phyloP scores from a whole-genome alignment of 2,329 filamentous ascomycete genomes.

The Colletotrichum sp. region DNA sequence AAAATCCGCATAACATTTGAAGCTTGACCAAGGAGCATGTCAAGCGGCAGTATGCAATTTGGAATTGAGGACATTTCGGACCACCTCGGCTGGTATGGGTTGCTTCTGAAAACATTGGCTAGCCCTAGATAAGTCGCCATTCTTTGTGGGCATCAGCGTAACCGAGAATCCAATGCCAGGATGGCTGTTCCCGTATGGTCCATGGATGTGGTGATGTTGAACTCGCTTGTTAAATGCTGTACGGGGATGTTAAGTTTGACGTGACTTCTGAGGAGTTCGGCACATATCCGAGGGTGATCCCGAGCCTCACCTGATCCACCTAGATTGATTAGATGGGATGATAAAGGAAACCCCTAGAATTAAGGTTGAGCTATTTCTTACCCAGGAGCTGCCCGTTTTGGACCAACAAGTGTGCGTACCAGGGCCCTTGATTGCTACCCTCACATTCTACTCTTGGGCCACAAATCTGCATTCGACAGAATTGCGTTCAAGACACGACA shows the following conservation, averaged over 20 bases:
- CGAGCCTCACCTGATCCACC: not conserved
- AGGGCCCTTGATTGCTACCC: not conserved
- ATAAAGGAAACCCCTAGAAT: not conserved
- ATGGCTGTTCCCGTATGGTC: not conserved
- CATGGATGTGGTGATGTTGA: not conserved
- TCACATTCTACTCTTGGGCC: not conserved
- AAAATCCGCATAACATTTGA: not conserved
- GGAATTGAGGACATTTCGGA: not conserved
- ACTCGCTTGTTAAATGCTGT: not conserved
- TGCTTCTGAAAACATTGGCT: not conserved
- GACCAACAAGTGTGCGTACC: not conserved
- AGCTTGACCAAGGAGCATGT: not conserved
- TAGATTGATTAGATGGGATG: not conserved
- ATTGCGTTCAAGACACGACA: not conserved
- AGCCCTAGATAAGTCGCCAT: fast-evolving
- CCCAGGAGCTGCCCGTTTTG: not conserved
- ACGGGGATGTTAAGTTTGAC: not conserved
- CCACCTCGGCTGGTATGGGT: not conserved
- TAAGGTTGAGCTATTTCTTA: not conserved
- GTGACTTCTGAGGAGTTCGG: not conserved
- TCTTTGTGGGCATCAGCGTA: not conserved
- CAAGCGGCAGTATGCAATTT: not conserved
- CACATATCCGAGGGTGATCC: not conserved
- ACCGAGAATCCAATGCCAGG: not conserved
- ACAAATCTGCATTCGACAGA: not conserved